Percentiles rank a stretch among this genome's conserved stretches.
Evolutionary conservation across 129 eudicot genomes (phyloP).

Genomic region (Smallanthus sonchifolius): DNA sequence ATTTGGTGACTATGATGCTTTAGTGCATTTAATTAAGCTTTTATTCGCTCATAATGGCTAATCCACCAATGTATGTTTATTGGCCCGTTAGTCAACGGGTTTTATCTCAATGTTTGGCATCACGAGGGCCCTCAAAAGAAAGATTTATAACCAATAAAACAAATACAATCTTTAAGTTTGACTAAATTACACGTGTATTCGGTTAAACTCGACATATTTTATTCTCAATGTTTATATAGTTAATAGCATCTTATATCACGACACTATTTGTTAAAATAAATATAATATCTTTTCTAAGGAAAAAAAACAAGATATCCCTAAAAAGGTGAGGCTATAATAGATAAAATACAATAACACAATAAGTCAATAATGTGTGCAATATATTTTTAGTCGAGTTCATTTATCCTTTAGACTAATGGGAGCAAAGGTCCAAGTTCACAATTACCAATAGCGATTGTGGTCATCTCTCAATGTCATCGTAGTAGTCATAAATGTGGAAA

Average conservation of each 20-base stretch:
- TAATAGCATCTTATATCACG: not conserved
- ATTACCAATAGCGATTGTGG: not conserved
- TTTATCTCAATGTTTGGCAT: not conserved
- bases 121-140: not conserved
- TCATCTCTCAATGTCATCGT: not conserved
- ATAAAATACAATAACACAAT: not conserved
- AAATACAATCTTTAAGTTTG: not conserved
- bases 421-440: not conserved
- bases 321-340: not conserved
- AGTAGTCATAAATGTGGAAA: not conserved
- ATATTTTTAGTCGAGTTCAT: not conserved
- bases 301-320: not conserved
- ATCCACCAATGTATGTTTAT: not conserved
- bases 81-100: not conserved
- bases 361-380: not conserved
- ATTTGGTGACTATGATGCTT: constrained; percentile 19
- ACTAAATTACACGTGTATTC: not conserved
- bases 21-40: constrained; percentile 24
- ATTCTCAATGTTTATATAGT: not conserved
- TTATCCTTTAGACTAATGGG: not conserved
- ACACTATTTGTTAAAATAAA: not conserved
- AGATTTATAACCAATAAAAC: not conserved
- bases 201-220: not conserved
- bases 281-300: not conserved
- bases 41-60: constrained; percentile 1